These are phyloP conservation scores for Colletotrichum spaethianum DNA, from an alignment of 2,329 filamentous ascomycete species.

Conservation along the genomic window DNA sequence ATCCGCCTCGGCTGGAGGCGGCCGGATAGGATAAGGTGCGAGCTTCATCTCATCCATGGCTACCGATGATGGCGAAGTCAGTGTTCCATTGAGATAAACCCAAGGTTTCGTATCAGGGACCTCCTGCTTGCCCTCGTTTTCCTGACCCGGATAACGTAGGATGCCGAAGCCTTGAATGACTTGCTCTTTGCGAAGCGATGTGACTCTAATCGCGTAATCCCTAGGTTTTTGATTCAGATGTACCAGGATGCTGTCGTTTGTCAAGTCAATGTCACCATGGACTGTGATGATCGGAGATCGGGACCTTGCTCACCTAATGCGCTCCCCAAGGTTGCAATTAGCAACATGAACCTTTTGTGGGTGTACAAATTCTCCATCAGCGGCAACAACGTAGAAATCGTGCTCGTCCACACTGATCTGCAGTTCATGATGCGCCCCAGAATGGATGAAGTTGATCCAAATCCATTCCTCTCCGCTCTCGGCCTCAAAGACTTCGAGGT, in stretches of 20 bases:
- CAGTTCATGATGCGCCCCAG: conserved; percentile 30
- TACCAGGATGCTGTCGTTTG: conserved; percentile 9
- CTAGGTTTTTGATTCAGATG: conserved; percentile 18
- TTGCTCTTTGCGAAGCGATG: conserved; percentile 29
- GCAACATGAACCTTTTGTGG: conserved; percentile 31
- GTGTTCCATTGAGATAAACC: conserved; percentile 26
- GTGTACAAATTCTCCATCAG: conserved; percentile 31
- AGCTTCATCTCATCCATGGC: conserved; percentile 35
- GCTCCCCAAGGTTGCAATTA: conserved; percentile 35
- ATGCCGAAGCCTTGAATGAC: conserved; percentile 32
- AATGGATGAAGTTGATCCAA: conserved; percentile 40
- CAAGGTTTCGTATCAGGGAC: conserved; percentile 26
- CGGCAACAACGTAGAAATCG: conserved; percentile 30
- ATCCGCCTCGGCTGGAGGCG: conserved; percentile 27
- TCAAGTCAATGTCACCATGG: neutral
- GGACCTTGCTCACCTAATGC: conserved; percentile 2
- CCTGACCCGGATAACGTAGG: conserved; percentile 28
- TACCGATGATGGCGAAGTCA: conserved; percentile 28
- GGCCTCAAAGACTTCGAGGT: conserved; percentile 30
- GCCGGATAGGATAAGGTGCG: conserved; percentile 20
- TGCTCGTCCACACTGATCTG: conserved; percentile 37
- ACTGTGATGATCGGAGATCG: neutral
- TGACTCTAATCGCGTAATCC: conserved; percentile 23
- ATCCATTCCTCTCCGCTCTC: conserved; percentile 25
- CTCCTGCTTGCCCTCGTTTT: neutral